phyloP scores from a whole-genome alignment of 345 rosid species.

The Erysimum cheiranthoides region DNA sequence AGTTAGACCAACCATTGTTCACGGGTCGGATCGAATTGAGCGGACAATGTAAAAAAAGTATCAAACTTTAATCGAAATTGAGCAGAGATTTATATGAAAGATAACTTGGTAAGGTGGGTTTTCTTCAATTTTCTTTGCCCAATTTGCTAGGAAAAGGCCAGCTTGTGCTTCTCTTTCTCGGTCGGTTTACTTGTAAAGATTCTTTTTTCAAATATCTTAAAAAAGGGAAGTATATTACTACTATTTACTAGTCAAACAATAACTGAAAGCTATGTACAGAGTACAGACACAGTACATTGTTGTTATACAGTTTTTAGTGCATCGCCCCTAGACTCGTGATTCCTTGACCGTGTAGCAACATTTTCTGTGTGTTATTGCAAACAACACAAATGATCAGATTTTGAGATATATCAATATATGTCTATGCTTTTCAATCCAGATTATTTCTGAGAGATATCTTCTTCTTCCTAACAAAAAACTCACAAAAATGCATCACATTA shows the following conservation, averaged over 20 bases:
- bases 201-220: not conserved
- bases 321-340: no score
- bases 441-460: no score
- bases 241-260: no score
- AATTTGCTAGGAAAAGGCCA: constrained; percentile 9
- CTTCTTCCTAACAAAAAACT: no score
- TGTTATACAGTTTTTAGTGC: not conserved
- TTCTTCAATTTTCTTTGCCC: not conserved
- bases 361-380: no score
- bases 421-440: no score
- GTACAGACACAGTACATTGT: not conserved
- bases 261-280: no score
- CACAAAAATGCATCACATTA: no score
- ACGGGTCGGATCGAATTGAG: not conserved
- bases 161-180: not conserved
- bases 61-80: not conserved
- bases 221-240: no score
- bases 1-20: constrained; percentile 41
- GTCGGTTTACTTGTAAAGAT: not conserved
- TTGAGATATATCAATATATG: no score
- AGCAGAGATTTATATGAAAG: constrained; percentile 10
- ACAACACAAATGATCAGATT: no score
- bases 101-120: constrained; percentile 39
- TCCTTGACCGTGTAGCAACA: no score
- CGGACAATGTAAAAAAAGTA: constrained; percentile 17